Percentiles rank a stretch among this genome's conserved stretches.
Evolutionary conservation across 192 early-diverging fungal species (phyloP).

Genomic region (Umbelopsis isabellina): DNA sequence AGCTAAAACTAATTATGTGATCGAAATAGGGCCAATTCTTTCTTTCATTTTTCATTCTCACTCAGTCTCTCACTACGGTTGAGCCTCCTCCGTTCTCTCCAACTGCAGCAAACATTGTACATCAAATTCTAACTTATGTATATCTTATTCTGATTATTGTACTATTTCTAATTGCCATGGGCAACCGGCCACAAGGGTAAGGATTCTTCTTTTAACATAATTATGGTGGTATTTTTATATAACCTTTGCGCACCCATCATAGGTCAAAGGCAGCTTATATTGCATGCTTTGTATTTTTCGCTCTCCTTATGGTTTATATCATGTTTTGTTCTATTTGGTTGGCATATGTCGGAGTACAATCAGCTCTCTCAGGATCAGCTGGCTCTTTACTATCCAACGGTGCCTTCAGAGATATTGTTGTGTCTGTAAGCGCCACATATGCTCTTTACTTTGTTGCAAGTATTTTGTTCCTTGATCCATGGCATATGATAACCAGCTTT

Average conservation of each 20-base stretch:
- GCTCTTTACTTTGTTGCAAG: slow-evolving; percentile 78
- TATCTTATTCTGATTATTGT: slow-evolving; percentile 79
- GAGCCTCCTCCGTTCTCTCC: slow-evolving; percentile 56
- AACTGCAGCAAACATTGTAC: slow-evolving; percentile 57
- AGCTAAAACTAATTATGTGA: slow-evolving; percentile 13
- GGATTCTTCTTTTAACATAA: not conserved
- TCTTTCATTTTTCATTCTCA: slow-evolving; percentile 79
- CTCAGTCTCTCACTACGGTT: slow-evolving; percentile 36
- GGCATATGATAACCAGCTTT: slow-evolving; percentile 88
- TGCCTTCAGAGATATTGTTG: slow-evolving; percentile 75
- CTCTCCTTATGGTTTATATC: slow-evolving; percentile 80
- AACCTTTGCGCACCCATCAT: not conserved
- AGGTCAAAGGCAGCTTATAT: slow-evolving; percentile 59
- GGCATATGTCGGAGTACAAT: slow-evolving; percentile 62
- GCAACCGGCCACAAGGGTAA: slow-evolving; percentile 86
- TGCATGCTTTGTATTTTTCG: slow-evolving; percentile 74
- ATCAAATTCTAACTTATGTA: slow-evolving; percentile 65
- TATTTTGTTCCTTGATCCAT: slow-evolving; percentile 81
- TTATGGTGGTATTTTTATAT: not conserved
- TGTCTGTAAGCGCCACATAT: slow-evolving; percentile 80
- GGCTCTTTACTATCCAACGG: slow-evolving; percentile 45
- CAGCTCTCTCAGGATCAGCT: slow-evolving; percentile 48
- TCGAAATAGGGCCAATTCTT: slow-evolving; percentile 63
- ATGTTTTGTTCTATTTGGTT: slow-evolving; percentile 51
- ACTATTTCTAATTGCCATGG: slow-evolving; percentile 83